Evolutionary conservation across 129 eudicot species (phyloP), one percentile per base, ranked within the genome.

Genomic region (Arctium minus): DNA sequence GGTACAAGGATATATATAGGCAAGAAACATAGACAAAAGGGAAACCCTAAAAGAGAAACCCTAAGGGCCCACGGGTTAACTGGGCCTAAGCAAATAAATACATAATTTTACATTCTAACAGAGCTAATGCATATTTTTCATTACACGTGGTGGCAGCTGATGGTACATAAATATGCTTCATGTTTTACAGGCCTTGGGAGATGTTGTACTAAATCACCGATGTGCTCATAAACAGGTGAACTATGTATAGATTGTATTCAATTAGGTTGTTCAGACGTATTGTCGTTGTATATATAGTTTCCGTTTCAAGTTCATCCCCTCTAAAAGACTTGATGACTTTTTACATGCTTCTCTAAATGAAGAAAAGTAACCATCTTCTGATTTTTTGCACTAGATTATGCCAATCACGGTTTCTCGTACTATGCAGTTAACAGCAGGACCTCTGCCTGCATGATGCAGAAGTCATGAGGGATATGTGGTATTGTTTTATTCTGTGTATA

Each of bases 181-280:
- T 82, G 70, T 37, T 17, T 79, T 67, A 50, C 90, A 88, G 94
- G 92, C 88, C 44, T 80, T 91, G 83, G 94, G 94, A 77, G 94
- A 91, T 77, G 94, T 88, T 77, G 94, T 91, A 73, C 88, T 91
- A 36, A 90, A 91, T 74, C 94, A 91, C 62, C 87, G 92, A 33
- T 91, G 94, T 60, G 94, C 94, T 70, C 90, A 91, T 81, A 90
- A 90, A 79, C 93, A 89, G 92, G 92, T 89, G 77, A 84, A 46
- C 36, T 22, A 65, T 18, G n/a, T 75, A 18, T 77, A 3, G 2
- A 39, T 77, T 13, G 2, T 85, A 70, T 75, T 83, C 40, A 74
- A 8, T 84, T 76, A 30, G 60, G 38, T 65, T 72, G 35, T 31
- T 15, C 64, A 39, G 27, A 1, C 42, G 4, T 71, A 70, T 35